Percentiles rank a stretch among this genome's conserved stretches.
These are phyloP conservation scores for Tephrocybe sp. DNA, from an alignment of 768 basidiomycete species.

Conservation along the genomic window DNA sequence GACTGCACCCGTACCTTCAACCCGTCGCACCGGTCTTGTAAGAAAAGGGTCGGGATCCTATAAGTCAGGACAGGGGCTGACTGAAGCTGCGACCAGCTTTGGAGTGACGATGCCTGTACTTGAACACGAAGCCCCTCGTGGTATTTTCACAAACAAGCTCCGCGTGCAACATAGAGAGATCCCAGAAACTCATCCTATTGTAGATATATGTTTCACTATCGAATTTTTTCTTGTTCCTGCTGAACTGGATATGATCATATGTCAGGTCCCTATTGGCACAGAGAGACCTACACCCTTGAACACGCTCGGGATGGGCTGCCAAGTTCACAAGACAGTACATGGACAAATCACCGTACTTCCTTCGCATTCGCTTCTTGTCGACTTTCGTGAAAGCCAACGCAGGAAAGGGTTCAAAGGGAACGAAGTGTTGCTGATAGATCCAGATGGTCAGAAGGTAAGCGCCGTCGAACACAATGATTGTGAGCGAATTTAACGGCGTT, in stretches of 20 bases:
- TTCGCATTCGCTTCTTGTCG: slow-evolving; percentile 49
- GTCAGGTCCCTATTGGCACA: slow-evolving; percentile 32
- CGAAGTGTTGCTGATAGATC: slow-evolving; percentile 44
- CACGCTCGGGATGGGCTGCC: slow-evolving; percentile 32
- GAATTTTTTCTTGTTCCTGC: not conserved
- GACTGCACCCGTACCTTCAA: slow-evolving; percentile 2
- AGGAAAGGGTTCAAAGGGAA: slow-evolving; percentile 43
- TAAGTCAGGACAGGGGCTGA: not conserved
- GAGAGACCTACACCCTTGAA: slow-evolving; percentile 36
- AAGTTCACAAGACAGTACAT: slow-evolving; percentile 46
- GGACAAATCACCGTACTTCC: slow-evolving; percentile 53
- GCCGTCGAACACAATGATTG: not conserved
- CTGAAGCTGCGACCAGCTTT: not conserved
- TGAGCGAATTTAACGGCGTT: not conserved
- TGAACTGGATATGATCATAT: not conserved
- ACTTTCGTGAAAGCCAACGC: slow-evolving; percentile 56
- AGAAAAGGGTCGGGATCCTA: not conserved
- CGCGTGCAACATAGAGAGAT: no score
- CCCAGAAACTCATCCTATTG: no score
- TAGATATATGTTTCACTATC: not conserved
- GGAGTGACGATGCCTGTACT: not conserved
- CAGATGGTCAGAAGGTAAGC: slow-evolving; percentile 37
- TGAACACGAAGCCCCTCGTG: not conserved
- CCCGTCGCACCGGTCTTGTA: not conserved
- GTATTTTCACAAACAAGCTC: no score